phyloP scores from a whole-genome alignment of 2,329 filamentous ascomycete species.

The Metarhizium robertsii region DNA sequence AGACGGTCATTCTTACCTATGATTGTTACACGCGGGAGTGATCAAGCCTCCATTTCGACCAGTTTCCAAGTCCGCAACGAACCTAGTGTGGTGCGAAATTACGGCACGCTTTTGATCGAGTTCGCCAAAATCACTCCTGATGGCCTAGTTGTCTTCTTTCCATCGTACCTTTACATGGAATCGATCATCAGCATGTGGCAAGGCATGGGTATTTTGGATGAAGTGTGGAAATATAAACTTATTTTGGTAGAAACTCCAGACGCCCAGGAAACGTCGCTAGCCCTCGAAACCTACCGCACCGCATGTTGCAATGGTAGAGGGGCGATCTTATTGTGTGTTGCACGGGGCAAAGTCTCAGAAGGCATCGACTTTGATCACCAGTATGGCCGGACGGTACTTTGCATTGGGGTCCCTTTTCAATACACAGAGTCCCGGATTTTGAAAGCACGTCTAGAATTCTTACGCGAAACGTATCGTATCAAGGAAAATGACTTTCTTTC shows the following conservation, averaged over 20 bases:
- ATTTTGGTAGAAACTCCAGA: constrained; percentile 97
- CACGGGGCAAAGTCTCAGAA: constrained; percentile 92
- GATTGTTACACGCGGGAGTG: constrained; percentile 91
- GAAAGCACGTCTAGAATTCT: constrained; percentile 88
- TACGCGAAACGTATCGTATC: constrained; percentile 96
- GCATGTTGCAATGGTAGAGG: constrained; percentile 96
- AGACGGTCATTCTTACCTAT: constrained; percentile 93
- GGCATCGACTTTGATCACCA: constrained; percentile 99
- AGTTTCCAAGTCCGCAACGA: constrained; percentile 95
- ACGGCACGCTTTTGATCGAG: constrained; percentile 85
- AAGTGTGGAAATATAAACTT: constrained; percentile 98
- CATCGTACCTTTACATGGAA: constrained; percentile 98
- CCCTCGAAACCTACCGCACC: constrained; percentile 91
- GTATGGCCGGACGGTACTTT: constrained; percentile 90
- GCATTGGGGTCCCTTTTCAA: constrained; percentile 95
- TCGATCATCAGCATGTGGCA: constrained; percentile 99
- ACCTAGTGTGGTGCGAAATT: constrained; percentile 93
- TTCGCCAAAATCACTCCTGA: constrained; percentile 95
- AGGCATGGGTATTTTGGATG: constrained; percentile 93
- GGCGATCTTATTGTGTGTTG: constrained; percentile 87
- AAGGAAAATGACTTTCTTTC: constrained; percentile 95
- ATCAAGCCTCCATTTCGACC: constrained; percentile 87
- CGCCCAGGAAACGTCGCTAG: constrained; percentile 91
- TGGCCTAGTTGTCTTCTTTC: constrained; percentile 98
- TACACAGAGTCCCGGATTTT: constrained; percentile 97